Conservation (phyloP, 2,329 filamentous ascomycete genomes). For the Samsoniella hepiali region DNA sequence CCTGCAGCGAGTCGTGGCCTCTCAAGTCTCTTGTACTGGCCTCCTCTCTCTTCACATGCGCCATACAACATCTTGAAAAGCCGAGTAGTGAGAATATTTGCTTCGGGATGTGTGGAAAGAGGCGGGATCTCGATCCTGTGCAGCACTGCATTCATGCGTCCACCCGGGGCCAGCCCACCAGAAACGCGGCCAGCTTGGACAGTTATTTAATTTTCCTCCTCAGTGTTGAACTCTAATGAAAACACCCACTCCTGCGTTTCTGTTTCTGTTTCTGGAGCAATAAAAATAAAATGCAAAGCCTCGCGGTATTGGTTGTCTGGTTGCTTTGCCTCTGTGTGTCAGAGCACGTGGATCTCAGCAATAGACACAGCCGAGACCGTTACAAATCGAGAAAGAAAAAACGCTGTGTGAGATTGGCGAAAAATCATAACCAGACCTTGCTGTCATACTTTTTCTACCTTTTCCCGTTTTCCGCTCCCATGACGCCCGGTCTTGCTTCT, state of each 20-base stretch:
- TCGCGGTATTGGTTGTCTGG: too few species aligned
- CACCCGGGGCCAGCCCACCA: neutral
- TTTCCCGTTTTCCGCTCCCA: too few species aligned
- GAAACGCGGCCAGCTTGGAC: neutral
- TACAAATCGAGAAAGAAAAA: neutral
- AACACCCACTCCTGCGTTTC: too few species aligned
- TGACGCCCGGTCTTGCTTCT: neutral
- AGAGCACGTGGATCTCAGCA: neutral
- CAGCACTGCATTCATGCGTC: neutral
- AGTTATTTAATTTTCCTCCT: neutral
- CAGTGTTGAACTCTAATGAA: too few species aligned
- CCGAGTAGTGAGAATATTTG: neutral
- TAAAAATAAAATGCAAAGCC: too few species aligned
- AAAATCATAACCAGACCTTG: neutral
- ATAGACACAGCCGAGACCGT: neutral
- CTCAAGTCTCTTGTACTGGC: neutral
- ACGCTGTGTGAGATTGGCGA: neutral
- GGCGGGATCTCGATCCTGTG: neutral
- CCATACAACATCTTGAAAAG: too few species aligned
- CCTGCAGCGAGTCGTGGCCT: neutral
- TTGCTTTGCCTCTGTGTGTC: too few species aligned
- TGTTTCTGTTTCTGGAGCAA: too few species aligned
- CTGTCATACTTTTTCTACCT: neutral
- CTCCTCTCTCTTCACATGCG: too few species aligned
- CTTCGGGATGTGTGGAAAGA: neutral